These are phyloP conservation scores for Rhizopus sp. DNA, from an alignment of 371 early-diverging fungal species.

Conservation along the genomic window DNA sequence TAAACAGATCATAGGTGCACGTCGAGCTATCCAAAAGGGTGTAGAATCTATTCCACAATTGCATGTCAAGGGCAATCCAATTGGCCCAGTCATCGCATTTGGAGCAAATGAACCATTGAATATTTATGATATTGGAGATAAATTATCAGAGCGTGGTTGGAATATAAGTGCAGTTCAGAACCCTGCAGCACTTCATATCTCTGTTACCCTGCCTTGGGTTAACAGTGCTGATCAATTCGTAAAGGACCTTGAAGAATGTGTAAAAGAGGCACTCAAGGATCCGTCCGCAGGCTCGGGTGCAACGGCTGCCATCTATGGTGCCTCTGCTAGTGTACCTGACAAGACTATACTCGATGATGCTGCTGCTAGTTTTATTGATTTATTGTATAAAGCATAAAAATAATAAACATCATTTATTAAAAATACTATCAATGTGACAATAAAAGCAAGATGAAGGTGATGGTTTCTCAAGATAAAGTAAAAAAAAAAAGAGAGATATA, in stretches of 20 bases:
- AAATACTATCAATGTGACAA: neutral
- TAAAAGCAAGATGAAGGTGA: no score
- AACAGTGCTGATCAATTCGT: slow-evolving; percentile 75
- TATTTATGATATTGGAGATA: slow-evolving; percentile 86
- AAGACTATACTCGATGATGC: slow-evolving; percentile 84
- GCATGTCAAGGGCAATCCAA: slow-evolving; percentile 84
- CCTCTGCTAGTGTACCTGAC: slow-evolving; percentile 87
- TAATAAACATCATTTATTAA: neutral
- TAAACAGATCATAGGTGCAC: slow-evolving; percentile 77
- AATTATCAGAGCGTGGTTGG: slow-evolving; percentile 78
- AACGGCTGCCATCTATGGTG: slow-evolving; percentile 90
- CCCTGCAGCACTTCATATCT: slow-evolving; percentile 90
- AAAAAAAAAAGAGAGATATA: no score
- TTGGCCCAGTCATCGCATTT: slow-evolving; percentile 88
- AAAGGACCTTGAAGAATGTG: slow-evolving; percentile 77
- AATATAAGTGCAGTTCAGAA: slow-evolving; percentile 86
- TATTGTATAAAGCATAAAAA: slow-evolving; percentile 70
- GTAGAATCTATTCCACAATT: slow-evolving; percentile 71
- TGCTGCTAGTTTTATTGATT: slow-evolving; percentile 83
- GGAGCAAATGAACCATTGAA: slow-evolving; percentile 67
- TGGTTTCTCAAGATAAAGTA: no score
- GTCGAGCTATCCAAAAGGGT: slow-evolving; percentile 70
- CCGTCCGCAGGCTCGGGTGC: slow-evolving; percentile 72
- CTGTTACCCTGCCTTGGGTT: slow-evolving; percentile 84
- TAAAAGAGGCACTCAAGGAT: slow-evolving; percentile 65